These are phyloP conservation scores for Pseudohyphozyma bogoriensis DNA, from an alignment of 768 basidiomycete genomes.

Conservation along the genomic window DNA sequence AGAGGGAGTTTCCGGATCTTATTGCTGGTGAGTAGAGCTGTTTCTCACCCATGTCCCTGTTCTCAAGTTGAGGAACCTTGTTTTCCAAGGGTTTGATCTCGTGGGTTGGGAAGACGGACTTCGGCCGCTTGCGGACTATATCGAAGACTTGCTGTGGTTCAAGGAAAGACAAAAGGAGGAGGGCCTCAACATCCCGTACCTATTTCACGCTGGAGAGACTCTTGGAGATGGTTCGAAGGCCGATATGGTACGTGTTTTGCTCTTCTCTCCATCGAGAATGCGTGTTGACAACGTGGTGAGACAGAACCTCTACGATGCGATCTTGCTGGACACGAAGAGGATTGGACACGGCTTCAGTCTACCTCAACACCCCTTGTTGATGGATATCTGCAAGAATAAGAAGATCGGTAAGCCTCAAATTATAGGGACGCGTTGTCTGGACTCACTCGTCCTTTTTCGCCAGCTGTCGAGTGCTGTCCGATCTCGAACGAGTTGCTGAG, in stretches of 20 bases:
- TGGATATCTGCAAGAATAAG: conserved; percentile 55
- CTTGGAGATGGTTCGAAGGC: conserved; percentile 52
- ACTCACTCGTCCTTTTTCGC: background rate
- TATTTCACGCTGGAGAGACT: conserved; percentile 73
- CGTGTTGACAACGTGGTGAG: background rate
- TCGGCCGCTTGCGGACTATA: conserved; percentile 42
- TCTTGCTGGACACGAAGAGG: conserved; percentile 64
- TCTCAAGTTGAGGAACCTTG: background rate
- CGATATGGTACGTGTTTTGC: background rate
- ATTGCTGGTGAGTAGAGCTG: conserved; percentile 52
- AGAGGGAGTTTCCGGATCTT: conserved; percentile 62
- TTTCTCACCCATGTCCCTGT: background rate
- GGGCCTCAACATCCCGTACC: conserved; percentile 59
- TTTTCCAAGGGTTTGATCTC: conserved; percentile 56
- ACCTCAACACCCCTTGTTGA: conserved; percentile 63
- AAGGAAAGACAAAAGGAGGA: conserved; percentile 49
- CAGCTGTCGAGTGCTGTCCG: conserved; percentile 69
- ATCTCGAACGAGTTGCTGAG: conserved; percentile 66
- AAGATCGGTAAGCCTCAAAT: conserved; percentile 23
- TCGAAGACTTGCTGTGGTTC: conserved; percentile 54
- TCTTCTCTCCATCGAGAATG: background rate
- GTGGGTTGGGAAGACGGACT: conserved; percentile 59
- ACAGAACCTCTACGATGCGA: conserved; percentile 64
- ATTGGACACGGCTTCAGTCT: conserved; percentile 75
- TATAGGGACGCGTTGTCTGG: background rate